Conservation (phyloP, 305 asterid genomes). For the Rubia tinctorum region DNA sequence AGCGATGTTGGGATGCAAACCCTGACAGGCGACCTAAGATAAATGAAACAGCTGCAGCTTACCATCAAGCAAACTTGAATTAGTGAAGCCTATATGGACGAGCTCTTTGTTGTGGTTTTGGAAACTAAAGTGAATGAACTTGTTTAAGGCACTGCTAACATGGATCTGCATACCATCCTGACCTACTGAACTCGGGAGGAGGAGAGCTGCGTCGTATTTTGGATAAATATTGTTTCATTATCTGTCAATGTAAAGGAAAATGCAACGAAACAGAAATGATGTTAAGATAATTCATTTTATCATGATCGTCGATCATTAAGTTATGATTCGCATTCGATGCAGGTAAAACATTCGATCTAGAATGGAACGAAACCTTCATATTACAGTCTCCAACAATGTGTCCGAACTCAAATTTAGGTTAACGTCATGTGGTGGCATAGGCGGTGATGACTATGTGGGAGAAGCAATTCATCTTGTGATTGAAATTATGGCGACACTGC, state of each 20-base stretch:
- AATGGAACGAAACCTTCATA: constrained; percentile 89
- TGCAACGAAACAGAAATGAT: background rate
- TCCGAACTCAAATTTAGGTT: constrained; percentile 57
- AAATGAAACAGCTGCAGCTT: constrained; percentile 66
- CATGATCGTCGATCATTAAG: too few species aligned
- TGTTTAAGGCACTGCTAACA: too few species aligned
- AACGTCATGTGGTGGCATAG: constrained; percentile 63
- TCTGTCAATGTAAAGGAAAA: background rate
- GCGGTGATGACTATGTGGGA: constrained; percentile 70
- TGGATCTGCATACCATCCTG: constrained; percentile 60
- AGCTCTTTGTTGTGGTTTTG: too few species aligned
- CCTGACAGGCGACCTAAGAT: constrained; percentile 74
- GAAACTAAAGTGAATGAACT: too few species aligned
- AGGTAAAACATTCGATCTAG: constrained; percentile 63
- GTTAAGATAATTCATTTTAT: background rate
- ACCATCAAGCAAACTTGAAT: too few species aligned
- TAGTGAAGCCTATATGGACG: too few species aligned
- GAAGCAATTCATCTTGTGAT: constrained; percentile 52
- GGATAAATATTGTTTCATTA: background rate
- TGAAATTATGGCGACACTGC: background rate
- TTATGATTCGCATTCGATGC: constrained; percentile 8
- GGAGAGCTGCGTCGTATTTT: constrained; percentile 43
- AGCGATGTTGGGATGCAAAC: constrained; percentile 73
- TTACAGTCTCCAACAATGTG: constrained; percentile 48
- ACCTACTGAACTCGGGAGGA: constrained; percentile 66